Percentiles rank a stretch among this genome's conserved stretches.
phyloP scores from a whole-genome alignment of 441 rosid genomes.

The Isatis lusitanica region DNA sequence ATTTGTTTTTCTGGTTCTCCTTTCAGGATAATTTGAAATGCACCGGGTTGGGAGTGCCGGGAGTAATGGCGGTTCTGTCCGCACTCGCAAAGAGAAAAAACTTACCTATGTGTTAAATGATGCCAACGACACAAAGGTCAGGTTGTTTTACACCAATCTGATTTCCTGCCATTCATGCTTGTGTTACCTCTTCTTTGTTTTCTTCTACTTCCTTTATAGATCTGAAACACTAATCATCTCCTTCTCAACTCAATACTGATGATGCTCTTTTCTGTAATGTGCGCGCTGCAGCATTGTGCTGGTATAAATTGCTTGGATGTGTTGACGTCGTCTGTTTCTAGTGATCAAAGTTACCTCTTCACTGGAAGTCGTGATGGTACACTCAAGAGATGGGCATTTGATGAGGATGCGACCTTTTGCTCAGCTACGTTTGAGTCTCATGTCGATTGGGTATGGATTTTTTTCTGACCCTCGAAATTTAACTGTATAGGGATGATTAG shows the following conservation, averaged over 20 bases:
- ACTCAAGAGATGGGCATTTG: conserved; percentile 89
- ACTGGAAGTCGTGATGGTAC: conserved; percentile 99
- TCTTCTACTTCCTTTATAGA: background rate
- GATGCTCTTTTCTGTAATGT: conserved; percentile 18
- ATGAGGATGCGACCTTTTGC: conserved; percentile 67
- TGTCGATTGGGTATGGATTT: conserved; percentile 87
- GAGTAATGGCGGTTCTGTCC: conserved; percentile 81
- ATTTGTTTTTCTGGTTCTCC: background rate
- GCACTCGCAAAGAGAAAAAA: conserved; percentile 97
- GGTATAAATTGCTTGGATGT: conserved; percentile 90
- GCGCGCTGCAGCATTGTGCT: conserved; percentile 85
- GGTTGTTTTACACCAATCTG: background rate
- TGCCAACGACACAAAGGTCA: conserved; percentile 81
- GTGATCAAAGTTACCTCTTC: conserved; percentile 64
- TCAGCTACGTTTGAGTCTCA: conserved; percentile 98
- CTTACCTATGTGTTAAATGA: conserved; percentile 87
- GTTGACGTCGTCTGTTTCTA: conserved; percentile 55
- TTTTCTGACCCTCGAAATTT: conserved; percentile 7
- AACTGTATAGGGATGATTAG: background rate
- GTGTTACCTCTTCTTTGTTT: background rate
- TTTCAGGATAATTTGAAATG: conserved; percentile 57
- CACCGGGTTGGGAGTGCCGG: conserved; percentile 99
- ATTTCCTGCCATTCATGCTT: background rate
- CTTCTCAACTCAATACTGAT: conserved; percentile 25
- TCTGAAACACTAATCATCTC: background rate